A percentile compares a stretch with the other conserved stretches of the same genome.
Conservation (phyloP, 495 filamentous ascomycete genomes). For the Penicillium canescens region DNA sequence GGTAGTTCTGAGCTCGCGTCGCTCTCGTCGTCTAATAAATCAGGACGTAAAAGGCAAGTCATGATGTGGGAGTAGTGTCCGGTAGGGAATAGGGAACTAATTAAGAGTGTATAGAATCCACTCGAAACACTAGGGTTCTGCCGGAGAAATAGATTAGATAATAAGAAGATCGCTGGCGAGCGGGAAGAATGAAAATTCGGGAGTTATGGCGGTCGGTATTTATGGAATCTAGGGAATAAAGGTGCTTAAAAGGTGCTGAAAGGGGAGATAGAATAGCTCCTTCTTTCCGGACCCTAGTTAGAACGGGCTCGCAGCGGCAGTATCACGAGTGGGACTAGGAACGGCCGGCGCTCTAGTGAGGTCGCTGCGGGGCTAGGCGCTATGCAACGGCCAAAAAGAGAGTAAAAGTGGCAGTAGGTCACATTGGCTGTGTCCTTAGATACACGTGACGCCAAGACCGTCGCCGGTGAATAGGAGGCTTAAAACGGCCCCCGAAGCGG, state of each 20-base stretch:
- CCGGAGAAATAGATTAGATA: constrained; percentile 7
- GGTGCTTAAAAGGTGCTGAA: neutral
- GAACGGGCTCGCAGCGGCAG: no score
- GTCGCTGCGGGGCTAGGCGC: no score
- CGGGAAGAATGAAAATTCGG: constrained; percentile 3
- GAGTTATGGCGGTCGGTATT: constrained; percentile 13
- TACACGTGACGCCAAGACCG: no score
- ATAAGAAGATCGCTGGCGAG: constrained; percentile 10
- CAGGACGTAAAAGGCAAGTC: constrained; percentile 2
- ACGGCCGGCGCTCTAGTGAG: no score
- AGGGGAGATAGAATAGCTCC: constrained; percentile 2
- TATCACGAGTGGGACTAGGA: no score
- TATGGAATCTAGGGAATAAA: constrained; percentile 13
- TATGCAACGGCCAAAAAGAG: no score
- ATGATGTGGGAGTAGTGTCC: constrained; percentile 1
- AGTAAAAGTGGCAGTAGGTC: no score
- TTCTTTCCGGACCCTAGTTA: no score
- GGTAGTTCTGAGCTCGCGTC: constrained; percentile 10
- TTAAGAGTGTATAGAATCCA: constrained; percentile 1
- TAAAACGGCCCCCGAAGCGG: no score
- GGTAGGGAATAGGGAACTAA: constrained; percentile 8
- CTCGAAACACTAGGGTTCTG: constrained; percentile 8
- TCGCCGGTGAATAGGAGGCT: no score
- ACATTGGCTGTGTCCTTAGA: no score
- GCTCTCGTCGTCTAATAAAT: constrained; percentile 10